A percentile compares a stretch with the other conserved stretches of the same genome.
Conservation (phyloP, 1,139 yeast species). For the Magnusiomyces suaveolens region DNA sequence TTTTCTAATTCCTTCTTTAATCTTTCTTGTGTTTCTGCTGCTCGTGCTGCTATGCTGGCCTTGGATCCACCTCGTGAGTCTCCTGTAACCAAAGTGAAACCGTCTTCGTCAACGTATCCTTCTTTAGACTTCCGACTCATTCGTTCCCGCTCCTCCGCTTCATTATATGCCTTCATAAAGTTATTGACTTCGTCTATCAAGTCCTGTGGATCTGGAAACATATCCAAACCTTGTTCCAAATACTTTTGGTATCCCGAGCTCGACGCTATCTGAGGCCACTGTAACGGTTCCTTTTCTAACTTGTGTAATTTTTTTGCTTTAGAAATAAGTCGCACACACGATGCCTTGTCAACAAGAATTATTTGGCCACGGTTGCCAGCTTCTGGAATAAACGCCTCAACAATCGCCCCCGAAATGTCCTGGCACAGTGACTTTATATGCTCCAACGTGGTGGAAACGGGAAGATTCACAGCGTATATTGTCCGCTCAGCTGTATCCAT, state of each 20-base stretch:
- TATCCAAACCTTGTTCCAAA: constrained; percentile 25
- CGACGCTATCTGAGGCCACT: not conserved
- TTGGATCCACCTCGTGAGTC: constrained; percentile 63
- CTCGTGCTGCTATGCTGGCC: constrained; percentile 30
- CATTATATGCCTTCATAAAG: constrained; percentile 58
- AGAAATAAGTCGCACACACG: constrained; percentile 55
- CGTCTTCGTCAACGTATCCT: constrained; percentile 70
- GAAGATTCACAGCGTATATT: constrained; percentile 69
- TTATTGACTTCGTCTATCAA: constrained; percentile 46
- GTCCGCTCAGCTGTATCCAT: constrained; percentile 41
- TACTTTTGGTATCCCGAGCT: constrained; percentile 25
- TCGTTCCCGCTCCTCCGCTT: constrained; percentile 56
- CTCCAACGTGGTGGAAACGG: constrained; percentile 47
- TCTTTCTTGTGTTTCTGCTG: constrained; percentile 22
- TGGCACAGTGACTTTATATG: constrained; percentile 51
- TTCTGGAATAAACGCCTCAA: constrained; percentile 37
- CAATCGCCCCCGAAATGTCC: constrained; percentile 48
- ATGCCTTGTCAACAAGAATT: constrained; percentile 65
- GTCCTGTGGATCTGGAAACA: constrained; percentile 37
- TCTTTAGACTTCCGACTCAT: constrained; percentile 41
- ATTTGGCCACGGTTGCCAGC: constrained; percentile 47
- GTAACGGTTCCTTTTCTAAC: constrained; percentile 5
- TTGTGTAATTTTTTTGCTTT: constrained; percentile 37
- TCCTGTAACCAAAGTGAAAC: constrained; percentile 84
- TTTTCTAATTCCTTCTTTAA: constrained; percentile 35